phyloP scores from a whole-genome alignment of 2,329 filamentous ascomycete genomes.

The Colletotrichum musae region DNA sequence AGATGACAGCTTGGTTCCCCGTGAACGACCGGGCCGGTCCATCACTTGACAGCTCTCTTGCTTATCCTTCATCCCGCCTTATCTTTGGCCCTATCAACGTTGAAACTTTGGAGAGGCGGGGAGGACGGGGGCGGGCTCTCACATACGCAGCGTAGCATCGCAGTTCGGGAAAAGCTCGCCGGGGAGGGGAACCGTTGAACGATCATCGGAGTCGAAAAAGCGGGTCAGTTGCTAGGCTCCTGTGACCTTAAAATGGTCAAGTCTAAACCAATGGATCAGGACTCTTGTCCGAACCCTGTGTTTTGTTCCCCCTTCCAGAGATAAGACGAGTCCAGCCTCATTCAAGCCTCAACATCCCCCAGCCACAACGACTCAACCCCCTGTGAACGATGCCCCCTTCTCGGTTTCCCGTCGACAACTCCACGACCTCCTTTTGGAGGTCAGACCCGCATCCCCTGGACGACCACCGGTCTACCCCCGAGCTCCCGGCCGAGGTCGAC shows the following conservation, averaged over 20 bases:
- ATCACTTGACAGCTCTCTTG: neutral
- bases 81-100: neutral
- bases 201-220: neutral
- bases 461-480: constrained; percentile 40
- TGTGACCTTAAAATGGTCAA: neutral
- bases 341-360: neutral
- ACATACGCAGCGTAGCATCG: neutral
- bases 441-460: constrained; percentile 38
- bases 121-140: neutral
- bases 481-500: constrained; percentile 38
- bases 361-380: neutral
- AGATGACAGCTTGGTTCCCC: neutral
- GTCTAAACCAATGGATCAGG: neutral
- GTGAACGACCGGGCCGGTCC: neutral
- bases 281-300: neutral
- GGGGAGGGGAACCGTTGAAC: neutral
- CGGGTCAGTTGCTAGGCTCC: neutral
- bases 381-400: constrained; percentile 21
- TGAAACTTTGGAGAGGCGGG: neutral
- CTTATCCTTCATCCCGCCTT: neutral
- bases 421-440: constrained; percentile 42
- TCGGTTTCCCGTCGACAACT: constrained; percentile 39
- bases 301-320: neutral
- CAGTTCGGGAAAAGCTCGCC: neutral
- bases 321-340: too few relatives aligned